Percentiles rank a stretch among this genome's conserved stretches.
Evolutionary conservation across 1,139 yeast genomes (phyloP).

Genomic region (Hyphopichia burtonii): DNA sequence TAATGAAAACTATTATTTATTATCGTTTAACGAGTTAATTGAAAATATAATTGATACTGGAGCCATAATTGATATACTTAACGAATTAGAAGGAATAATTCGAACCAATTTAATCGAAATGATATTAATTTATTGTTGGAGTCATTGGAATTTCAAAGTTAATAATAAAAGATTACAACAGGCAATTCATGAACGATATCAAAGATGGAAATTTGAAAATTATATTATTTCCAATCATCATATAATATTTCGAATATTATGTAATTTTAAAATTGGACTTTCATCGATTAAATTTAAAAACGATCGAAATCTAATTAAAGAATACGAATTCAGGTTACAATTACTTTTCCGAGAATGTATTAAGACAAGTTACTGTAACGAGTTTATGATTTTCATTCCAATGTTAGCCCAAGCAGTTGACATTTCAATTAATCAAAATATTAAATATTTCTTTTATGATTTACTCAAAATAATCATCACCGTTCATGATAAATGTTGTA

Average conservation of each 20-base stretch:
- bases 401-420: slow-evolving; percentile 35
- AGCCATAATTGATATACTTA: slow-evolving; percentile 18
- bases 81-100: slow-evolving; percentile 10
- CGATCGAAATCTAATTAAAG: slow-evolving; percentile 7
- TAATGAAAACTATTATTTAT: slow-evolving; percentile 32
- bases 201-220: slow-evolving; percentile 19
- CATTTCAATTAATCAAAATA: slow-evolving; percentile 14
- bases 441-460: slow-evolving; percentile 26
- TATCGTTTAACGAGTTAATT: slow-evolving; percentile 33
- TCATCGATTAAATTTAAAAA: neutral
- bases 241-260: slow-evolving; percentile 30
- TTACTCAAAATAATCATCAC: slow-evolving; percentile 22
- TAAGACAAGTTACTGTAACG: slow-evolving; percentile 24
- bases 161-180: neutral
- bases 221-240: slow-evolving; percentile 28
- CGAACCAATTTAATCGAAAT: slow-evolving; percentile 28
- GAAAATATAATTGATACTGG: slow-evolving; percentile 34
- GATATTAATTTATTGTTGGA: slow-evolving; percentile 35
- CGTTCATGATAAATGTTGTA: slow-evolving; percentile 35
- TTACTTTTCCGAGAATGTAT: slow-evolving; percentile 22
- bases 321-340: slow-evolving; percentile 24
- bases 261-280: slow-evolving; percentile 24
- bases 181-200: slow-evolving; percentile 13
- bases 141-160: slow-evolving; percentile 30
- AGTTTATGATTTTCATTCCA: slow-evolving; percentile 30